phyloP scores from a whole-genome alignment of 2,329 filamentous ascomycete genomes.

The Byssothecium circinans region DNA sequence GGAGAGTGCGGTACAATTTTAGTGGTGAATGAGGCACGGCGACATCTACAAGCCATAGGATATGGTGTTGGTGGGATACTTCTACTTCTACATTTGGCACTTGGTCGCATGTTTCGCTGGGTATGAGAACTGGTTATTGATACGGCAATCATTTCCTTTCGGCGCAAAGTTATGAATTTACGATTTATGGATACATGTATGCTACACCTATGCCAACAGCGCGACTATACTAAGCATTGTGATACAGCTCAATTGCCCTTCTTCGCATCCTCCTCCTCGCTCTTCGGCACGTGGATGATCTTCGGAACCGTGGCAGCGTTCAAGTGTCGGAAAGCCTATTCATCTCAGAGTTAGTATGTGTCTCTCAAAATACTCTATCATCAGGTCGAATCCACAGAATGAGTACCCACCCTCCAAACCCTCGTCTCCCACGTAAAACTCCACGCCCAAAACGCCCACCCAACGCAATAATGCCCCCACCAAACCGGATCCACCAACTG shows the following conservation, averaged over 20 bases:
- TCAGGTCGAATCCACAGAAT: background rate
- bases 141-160: background rate
- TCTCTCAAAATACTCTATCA: background rate
- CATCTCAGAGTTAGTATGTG: slow-evolving; percentile 29
- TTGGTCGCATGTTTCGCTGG: slow-evolving; percentile 32
- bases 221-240: slow-evolving; percentile 1
- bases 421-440: slow-evolving; percentile 45
- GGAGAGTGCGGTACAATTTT: slow-evolving; percentile 44
- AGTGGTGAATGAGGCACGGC: slow-evolving; percentile 32
- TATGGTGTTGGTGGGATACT: slow-evolving; percentile 19
- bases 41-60: slow-evolving; percentile 20
- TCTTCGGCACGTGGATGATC: slow-evolving; percentile 57
- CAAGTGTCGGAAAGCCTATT: slow-evolving; percentile 55
- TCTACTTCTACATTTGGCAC: slow-evolving; percentile 25
- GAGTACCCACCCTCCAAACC: slow-evolving; percentile 46
- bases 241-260: slow-evolving; percentile 45
- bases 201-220: slow-evolving; percentile 1
- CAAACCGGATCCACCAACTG: slow-evolving; percentile 40
- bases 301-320: slow-evolving; percentile 57
- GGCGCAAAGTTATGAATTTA: slow-evolving; percentile 14
- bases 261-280: slow-evolving; percentile 55
- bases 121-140: slow-evolving; percentile 5
- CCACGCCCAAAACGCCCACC: slow-evolving; percentile 44
- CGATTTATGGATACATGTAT: slow-evolving; percentile 24
- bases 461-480: slow-evolving; percentile 44